These are phyloP conservation scores for Cymbidium sinense DNA, from an alignment of 106 monocot species.

Conservation along the genomic window DNA sequence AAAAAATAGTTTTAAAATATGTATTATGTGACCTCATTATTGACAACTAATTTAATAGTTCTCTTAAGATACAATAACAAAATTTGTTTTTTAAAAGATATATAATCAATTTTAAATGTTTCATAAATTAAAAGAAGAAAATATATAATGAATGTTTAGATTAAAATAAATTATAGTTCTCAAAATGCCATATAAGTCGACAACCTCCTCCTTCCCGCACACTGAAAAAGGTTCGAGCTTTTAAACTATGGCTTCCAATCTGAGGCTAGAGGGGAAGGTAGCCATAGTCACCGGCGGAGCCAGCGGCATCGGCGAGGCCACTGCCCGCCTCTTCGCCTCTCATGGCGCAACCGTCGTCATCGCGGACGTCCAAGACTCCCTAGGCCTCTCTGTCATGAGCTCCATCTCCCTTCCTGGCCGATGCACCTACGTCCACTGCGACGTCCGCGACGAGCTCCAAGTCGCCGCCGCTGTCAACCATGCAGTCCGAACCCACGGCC, in stretches of 20 bases:
- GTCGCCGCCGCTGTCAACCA: conserved; percentile 5
- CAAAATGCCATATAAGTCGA: no score
- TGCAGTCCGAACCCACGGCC: conserved; percentile 10
- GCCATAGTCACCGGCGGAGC: conserved; percentile 54
- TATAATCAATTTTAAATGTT: no score
- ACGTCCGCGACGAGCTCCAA: conserved; percentile 17
- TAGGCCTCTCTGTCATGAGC: conserved; percentile 3
- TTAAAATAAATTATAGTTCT: no score
- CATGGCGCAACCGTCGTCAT: conserved; percentile 46
- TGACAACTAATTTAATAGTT: no score
- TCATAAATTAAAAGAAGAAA: no score
- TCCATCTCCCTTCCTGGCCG: conserved; percentile 5
- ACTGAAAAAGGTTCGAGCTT: no score
- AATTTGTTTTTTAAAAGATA: no score
- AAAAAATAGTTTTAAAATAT: no score
- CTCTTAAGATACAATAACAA: no score
- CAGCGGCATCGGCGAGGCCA: conserved; percentile 45
- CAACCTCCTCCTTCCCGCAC: no score
- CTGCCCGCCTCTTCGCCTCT: conserved; percentile 31
- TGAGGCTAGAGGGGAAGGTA: conserved; percentile 53
- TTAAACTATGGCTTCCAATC: background rate
- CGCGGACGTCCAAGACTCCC: conserved; percentile 17
- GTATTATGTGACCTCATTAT: no score
- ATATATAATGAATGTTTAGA: no score
- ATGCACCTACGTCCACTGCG: conserved; percentile 17